Percentiles rank a stretch among this genome's conserved stretches.
phyloP scores from a whole-genome alignment of 495 filamentous ascomycete genomes.

The Oleoguttula mirabilis region DNA sequence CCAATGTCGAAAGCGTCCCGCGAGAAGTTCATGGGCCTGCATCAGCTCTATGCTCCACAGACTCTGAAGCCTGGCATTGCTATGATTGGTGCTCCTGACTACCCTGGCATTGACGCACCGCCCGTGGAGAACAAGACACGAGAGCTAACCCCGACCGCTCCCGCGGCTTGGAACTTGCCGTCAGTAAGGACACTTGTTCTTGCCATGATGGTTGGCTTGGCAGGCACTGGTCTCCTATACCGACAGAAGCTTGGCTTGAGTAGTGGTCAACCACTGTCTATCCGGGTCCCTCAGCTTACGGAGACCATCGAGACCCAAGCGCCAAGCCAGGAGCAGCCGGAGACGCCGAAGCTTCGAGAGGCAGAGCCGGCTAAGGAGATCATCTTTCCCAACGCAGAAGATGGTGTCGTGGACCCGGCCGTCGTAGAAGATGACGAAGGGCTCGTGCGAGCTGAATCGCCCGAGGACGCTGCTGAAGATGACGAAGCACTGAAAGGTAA shows the following conservation, averaged over 20 bases:
- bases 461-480: conserved; percentile 3
- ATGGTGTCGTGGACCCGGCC: background rate
- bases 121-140: background rate
- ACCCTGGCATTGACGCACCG: conserved; percentile 14
- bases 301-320: no score
- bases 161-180: background rate
- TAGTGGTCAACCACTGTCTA: no score
- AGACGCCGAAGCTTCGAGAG: conserved; percentile 17
- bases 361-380: conserved; percentile 16
- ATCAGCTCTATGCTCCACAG: conserved; percentile 33
- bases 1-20: conserved; percentile 16
- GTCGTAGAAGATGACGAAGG: conserved; percentile 1
- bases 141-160: background rate
- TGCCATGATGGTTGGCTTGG: background rate
- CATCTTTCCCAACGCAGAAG: conserved; percentile 13
- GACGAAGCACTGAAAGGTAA: conserved; percentile 26
- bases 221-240: background rate
- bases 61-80: background rate
- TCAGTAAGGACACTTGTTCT: background rate
- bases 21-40: conserved; percentile 24
- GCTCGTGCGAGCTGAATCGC: conserved; percentile 1
- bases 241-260: no score
- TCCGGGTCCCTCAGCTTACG: no score
- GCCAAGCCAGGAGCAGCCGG: background rate
- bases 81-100: conserved; percentile 13